Base-by-base conservation (phyloP, 2,329 filamentous ascomycete genomes). In the Aschersonia sp. region DNA sequence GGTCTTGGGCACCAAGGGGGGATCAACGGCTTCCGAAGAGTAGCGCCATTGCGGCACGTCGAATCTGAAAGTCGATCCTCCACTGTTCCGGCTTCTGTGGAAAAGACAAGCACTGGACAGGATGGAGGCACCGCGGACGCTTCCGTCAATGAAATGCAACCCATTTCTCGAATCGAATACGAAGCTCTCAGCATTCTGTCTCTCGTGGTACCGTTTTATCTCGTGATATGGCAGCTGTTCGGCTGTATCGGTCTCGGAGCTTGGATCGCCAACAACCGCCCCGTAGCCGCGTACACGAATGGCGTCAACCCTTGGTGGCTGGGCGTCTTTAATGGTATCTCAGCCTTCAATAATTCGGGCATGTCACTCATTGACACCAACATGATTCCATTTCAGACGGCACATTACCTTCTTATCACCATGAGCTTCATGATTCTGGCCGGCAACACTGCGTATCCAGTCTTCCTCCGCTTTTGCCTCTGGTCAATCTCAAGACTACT, bases 321-420 rank as follows among this genome's bases (percentile, higher is more conserved):
- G 2, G 81, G 81, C 41, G 72, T 78, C 43, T 85, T 85, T 63
- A 79, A 82, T 51, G 77, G 76, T 2, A 72, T 78, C 5, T 82
- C 78, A 14, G 81, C 80, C 0, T 85, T 85, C 61, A 83, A 83
- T 62, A 85, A 84, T 54, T 79, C 73, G n/a, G 80, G 81, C 41
- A 82, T 85, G 78, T 76, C 74, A 22, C 66, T 84, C 37, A 63
- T 84, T 10, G 79, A 85, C 57, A 71, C 74, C 41, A 83, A 82
- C 56, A 80, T 86, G 66, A 66, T 75, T 4, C 75, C 76, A 0
- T 83, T 81, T 49, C 72, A 76, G 49, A 65, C 65, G 33, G 64
- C 68, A 1, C 69, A 70, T 52, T 75, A 73, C 49, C 68, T 75
- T 6, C 63, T 75, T 40, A 62, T 73, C 43, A 65, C 70, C 22